Evolutionary conservation across 768 basidiomycete genomes (phyloP).

Genomic region (Agrocybe pediades): DNA sequence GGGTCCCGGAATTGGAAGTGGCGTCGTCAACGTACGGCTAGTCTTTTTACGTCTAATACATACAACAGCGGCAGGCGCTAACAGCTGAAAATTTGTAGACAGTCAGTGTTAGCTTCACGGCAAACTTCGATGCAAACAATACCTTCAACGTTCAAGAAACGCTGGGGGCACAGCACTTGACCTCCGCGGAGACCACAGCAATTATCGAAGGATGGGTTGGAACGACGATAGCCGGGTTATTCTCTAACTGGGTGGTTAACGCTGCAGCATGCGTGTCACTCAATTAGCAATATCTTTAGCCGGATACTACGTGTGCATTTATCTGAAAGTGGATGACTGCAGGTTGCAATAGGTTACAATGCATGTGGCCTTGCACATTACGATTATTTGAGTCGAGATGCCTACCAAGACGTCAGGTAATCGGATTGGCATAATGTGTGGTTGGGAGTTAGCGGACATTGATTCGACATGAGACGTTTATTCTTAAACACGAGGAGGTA

Average conservation of each 20-base stretch:
- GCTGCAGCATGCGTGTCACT: not conserved
- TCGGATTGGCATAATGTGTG: too few species aligned
- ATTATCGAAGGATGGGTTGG: slow-evolving; percentile 3
- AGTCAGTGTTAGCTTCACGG: not conserved
- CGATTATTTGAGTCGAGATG: too few species aligned
- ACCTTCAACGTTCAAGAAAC: slow-evolving; percentile 4
- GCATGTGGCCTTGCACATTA: too few species aligned
- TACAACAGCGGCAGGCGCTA: not conserved
- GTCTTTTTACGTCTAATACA: not conserved
- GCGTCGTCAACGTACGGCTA: not conserved
- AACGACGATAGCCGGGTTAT: not conserved
- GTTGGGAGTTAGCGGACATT: too few species aligned
- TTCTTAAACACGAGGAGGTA: too few species aligned
- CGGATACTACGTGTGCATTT: too few species aligned
- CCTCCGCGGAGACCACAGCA: not conserved
- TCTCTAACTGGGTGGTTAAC: slow-evolving; percentile 4
- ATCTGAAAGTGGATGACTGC: too few species aligned
- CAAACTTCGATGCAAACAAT: not conserved
- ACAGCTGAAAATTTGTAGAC: not conserved
- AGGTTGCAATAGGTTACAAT: too few species aligned
- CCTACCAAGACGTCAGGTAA: too few species aligned
- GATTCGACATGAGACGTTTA: too few species aligned
- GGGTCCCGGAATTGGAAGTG: not conserved
- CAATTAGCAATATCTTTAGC: not conserved
- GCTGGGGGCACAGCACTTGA: not conserved